Conservation (phyloP, 73 alveolate genomes). For the Paramecium biaurelia region DNA sequence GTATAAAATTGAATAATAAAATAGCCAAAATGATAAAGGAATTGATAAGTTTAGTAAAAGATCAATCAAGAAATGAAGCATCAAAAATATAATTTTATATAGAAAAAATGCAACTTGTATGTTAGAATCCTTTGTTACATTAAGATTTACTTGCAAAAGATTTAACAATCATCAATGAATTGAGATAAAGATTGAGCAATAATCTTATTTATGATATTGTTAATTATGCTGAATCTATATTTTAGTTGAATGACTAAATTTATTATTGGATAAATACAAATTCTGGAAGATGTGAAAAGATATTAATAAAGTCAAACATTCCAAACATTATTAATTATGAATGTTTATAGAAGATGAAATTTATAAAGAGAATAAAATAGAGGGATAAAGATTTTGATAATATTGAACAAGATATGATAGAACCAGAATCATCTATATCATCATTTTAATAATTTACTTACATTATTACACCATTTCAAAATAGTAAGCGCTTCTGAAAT, state of each 20-base stretch:
- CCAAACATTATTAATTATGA: neutral
- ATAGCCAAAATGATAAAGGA: neutral
- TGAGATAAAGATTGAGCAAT: neutral
- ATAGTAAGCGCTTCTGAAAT: neutral
- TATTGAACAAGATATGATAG: conserved; percentile 14
- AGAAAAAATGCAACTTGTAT: neutral
- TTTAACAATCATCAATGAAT: neutral
- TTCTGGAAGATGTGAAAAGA: neutral
- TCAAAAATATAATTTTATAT: neutral
- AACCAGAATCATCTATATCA: conserved; percentile 26
- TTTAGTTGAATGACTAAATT: neutral
- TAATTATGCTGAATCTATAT: neutral
- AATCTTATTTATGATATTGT: conserved; percentile 2
- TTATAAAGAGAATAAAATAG: neutral
- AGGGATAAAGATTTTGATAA: neutral
- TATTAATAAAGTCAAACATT: neutral
- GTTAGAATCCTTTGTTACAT: neutral
- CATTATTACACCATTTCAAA: neutral
- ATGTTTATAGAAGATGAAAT: neutral
- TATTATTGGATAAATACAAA: neutral
- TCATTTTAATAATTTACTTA: neutral
- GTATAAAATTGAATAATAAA: neutral
- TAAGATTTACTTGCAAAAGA: conserved; percentile 1
- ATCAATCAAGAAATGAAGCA: neutral
- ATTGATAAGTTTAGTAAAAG: neutral